Percentiles rank a stretch among this genome's conserved stretches.
phyloP scores from a whole-genome alignment of 768 basidiomycete genomes.

The Kwoniella pini region DNA sequence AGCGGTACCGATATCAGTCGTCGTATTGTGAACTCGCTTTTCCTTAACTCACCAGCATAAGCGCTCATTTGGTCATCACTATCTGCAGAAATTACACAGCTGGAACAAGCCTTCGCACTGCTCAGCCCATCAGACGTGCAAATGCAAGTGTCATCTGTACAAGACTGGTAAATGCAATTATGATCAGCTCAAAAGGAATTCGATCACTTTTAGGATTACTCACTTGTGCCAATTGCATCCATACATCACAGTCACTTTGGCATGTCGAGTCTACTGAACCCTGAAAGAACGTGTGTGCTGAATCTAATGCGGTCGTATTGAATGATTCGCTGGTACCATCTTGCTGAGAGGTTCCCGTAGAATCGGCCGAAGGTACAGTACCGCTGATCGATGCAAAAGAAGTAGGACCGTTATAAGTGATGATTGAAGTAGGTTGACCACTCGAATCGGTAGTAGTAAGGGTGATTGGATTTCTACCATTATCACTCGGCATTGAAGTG shows the following conservation, averaged over 20 bases:
- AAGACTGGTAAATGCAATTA: not conserved
- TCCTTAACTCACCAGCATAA: conserved; percentile 2
- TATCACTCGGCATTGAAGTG: no score
- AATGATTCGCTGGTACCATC: not conserved
- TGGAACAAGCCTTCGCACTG: not conserved
- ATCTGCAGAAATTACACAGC: not conserved
- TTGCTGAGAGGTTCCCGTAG: not conserved
- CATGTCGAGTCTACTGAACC: not conserved
- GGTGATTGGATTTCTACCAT: not conserved
- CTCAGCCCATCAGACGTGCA: not conserved
- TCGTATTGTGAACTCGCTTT: no score
- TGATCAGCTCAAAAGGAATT: not conserved
- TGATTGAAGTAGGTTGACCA: conserved; percentile 2
- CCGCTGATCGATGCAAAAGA: not conserved
- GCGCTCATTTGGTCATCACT: conserved; percentile 3
- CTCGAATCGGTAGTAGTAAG: not conserved
- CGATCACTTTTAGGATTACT: not conserved
- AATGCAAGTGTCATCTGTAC: not conserved
- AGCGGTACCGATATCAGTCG: no score
- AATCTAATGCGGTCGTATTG: not conserved
- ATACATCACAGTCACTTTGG: not conserved
- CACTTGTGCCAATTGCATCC: conserved; percentile 2
- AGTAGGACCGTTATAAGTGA: not conserved
- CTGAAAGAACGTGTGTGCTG: not conserved
- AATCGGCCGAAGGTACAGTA: not conserved